Conservation (phyloP, 2,329 filamentous ascomycete genomes). For the Neoarthrinium moseri region DNA sequence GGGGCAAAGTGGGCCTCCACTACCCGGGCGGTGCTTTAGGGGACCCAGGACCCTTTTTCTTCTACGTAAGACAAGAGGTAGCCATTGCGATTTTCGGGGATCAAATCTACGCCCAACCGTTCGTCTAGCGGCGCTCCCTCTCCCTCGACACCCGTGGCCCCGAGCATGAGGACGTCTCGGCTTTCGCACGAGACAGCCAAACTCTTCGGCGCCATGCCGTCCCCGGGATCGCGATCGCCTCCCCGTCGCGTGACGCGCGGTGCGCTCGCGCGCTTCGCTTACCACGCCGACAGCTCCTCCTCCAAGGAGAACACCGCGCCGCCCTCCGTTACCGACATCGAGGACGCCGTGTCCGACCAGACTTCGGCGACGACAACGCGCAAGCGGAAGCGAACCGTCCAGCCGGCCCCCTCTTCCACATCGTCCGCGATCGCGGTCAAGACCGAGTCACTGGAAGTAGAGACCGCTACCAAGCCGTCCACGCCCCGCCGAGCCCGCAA, state of each 20-base stretch:
- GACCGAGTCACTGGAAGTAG: constrained; percentile 14
- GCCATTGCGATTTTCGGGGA: no score
- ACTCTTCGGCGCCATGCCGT: constrained; percentile 17
- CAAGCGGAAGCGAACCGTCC: constrained; percentile 25
- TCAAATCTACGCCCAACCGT: no score
- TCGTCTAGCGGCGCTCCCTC: no score
- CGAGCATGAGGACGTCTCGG: constrained; percentile 13
- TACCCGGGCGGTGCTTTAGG: no score
- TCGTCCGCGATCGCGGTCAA: constrained; percentile 8
- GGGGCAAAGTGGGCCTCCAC: no score
- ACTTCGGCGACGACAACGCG: constrained; percentile 12
- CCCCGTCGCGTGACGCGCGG: constrained; percentile 29
- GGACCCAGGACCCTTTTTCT: no score
- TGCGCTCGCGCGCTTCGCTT: constrained; percentile 29
- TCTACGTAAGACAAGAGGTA: no score
- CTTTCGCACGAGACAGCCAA: constrained; percentile 8
- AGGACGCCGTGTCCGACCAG: constrained; percentile 21
- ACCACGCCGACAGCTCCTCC: constrained; percentile 13
- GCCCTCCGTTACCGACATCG: constrained; percentile 23
- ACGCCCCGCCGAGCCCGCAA: constrained; percentile 20
- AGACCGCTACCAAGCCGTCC: constrained; percentile 1
- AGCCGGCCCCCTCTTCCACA: neutral
- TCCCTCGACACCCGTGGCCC: no score
- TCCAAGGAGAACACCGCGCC: constrained; percentile 11
- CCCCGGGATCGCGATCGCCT: constrained; percentile 20